phyloP scores from a whole-genome alignment of 768 basidiomycete genomes.

The Kwoniella sp. region DNA sequence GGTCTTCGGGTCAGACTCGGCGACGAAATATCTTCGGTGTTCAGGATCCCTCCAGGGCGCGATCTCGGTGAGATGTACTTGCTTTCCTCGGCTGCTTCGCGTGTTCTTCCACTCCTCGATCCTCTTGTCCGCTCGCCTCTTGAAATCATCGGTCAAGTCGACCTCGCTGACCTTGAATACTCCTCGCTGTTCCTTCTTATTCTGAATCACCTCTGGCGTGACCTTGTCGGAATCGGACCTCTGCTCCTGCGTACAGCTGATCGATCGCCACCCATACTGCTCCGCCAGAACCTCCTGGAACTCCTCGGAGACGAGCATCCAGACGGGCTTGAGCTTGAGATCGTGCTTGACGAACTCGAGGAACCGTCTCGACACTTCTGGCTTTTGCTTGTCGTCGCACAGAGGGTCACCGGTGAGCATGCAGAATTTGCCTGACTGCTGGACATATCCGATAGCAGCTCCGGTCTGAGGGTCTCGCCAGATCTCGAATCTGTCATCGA shows the following conservation, averaged over 20 bases:
- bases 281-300: conserved; percentile 63
- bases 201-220: conserved; percentile 66
- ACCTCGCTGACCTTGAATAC: conserved; percentile 11
- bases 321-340: conserved; percentile 61
- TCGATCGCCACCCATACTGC: conserved; percentile 63
- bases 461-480: conserved; percentile 64
- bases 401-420: conserved; percentile 70
- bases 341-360: conserved; percentile 59
- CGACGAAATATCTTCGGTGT: conserved; percentile 66
- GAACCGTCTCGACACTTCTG: conserved; percentile 62
- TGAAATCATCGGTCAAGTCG: conserved; percentile 59
- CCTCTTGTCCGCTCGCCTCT: conserved; percentile 61
- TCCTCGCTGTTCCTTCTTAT: conserved; percentile 64
- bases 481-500: conserved; percentile 63
- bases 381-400: conserved; percentile 57
- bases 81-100: conserved; percentile 61
- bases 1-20: conserved; percentile 40
- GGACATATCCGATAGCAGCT: conserved; percentile 68
- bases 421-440: conserved; percentile 60
- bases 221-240: conserved; percentile 60
- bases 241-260: conserved; percentile 69
- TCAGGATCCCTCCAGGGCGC: conserved; percentile 64
- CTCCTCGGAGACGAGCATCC: conserved; percentile 64
- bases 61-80: conserved; percentile 62
- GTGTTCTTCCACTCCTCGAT: conserved; percentile 64